Percentiles rank a stretch among this genome's conserved stretches.
These are phyloP conservation scores for Flammula alnicola DNA, from an alignment of 1,284 basidiomycete species.

Conservation along the genomic window DNA sequence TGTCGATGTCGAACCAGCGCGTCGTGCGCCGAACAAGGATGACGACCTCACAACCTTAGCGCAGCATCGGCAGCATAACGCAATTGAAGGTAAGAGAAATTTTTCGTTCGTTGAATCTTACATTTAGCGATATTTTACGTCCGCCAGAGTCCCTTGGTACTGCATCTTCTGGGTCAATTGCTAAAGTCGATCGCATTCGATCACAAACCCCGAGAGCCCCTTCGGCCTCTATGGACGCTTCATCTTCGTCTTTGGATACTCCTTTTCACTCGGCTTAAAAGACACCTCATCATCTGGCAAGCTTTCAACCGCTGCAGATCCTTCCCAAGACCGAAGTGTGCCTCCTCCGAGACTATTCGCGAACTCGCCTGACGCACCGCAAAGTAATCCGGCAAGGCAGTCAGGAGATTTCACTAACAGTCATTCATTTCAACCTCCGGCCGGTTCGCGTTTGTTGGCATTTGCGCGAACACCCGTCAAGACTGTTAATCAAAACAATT, in stretches of 20 bases:
- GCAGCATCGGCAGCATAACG: constrained; percentile 3
- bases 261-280: neutral
- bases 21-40: constrained; percentile 8
- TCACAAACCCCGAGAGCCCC: neutral
- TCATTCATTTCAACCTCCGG: constrained; percentile 59
- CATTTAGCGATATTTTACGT: neutral
- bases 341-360: constrained; percentile 3
- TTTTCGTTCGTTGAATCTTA: neutral
- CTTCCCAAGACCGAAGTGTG: constrained; percentile 3
- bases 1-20: constrained; percentile 2
- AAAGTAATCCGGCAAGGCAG: constrained; percentile 9
- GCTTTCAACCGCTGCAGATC: neutral
- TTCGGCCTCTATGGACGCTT: neutral
- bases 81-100: neutral
- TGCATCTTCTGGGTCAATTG: constrained; percentile 2
- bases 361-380: constrained; percentile 13
- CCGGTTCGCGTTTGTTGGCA: constrained; percentile 73
- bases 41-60: neutral
- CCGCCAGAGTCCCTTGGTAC: neutral
- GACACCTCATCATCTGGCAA: neutral
- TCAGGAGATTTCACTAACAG: constrained; percentile 15
- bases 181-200: constrained; percentile 3
- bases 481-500: constrained; percentile 18
- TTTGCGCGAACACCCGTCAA: constrained; percentile 51
- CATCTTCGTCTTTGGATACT: neutral